phyloP scores from a whole-genome alignment of 2,329 filamentous ascomycete genomes.

The Ophiocordyceps sinensis region DNA sequence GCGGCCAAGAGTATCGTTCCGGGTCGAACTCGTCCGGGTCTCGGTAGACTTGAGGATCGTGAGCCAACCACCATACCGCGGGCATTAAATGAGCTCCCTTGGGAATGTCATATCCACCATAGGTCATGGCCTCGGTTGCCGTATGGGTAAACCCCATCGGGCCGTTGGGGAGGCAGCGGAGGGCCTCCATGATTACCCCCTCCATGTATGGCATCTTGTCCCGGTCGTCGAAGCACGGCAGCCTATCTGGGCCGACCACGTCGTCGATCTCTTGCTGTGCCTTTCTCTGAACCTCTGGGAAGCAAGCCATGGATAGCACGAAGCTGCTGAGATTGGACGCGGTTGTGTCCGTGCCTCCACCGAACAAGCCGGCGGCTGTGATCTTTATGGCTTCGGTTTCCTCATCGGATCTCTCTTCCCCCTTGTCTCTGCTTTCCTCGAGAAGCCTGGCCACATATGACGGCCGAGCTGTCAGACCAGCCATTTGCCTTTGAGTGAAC shows the following conservation, averaged over 20 bases:
- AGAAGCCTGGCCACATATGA: not conserved
- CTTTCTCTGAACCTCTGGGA: conserved; percentile 23
- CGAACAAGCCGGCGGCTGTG: conserved; percentile 1
- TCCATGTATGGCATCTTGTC: conserved; percentile 26
- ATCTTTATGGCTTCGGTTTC: not conserved
- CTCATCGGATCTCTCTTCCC: not conserved
- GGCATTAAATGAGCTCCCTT: conserved; percentile 11
- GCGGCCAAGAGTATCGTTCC: conserved; percentile 14
- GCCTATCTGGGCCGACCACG: conserved; percentile 24
- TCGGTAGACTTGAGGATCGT: conserved; percentile 54
- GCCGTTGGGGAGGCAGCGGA: conserved; percentile 15
- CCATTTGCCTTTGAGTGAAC: not conserved
- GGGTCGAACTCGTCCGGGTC: conserved; percentile 18
- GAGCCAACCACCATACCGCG: conserved; percentile 26
- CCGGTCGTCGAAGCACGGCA: conserved; percentile 28
- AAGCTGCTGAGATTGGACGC: conserved; percentile 11
- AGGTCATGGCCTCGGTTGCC: conserved; percentile 14
- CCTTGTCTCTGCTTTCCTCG: not conserved
- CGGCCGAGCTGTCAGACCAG: not conserved
- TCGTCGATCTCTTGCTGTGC: conserved; percentile 26
- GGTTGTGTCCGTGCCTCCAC: conserved; percentile 6
- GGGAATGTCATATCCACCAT: conserved; percentile 11
- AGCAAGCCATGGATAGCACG: conserved; percentile 30
- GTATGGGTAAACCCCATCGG: conserved; percentile 23
- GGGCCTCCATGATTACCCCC: conserved; percentile 14